phyloP scores from a whole-genome alignment of 164 flowering plant species.

The Tetrastigma voinierianum region DNA sequence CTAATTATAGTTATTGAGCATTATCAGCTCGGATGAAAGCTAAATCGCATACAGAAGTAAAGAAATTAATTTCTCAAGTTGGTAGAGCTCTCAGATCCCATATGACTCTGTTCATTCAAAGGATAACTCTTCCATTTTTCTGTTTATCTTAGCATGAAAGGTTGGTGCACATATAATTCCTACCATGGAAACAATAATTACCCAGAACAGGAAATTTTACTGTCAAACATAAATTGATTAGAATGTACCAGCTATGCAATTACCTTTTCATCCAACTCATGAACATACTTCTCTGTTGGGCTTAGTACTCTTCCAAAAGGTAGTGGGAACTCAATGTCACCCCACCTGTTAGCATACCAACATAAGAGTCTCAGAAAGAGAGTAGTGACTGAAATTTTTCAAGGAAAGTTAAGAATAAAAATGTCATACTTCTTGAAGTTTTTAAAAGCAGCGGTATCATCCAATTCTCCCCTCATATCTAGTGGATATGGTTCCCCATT shows the following conservation, averaged over 20 bases:
- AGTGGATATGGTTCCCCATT: conserved; percentile 83
- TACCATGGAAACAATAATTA: background rate
- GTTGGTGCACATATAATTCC: too few species aligned
- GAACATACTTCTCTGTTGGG: conserved; percentile 75
- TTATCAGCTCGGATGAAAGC: too few species aligned
- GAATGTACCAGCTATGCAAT: background rate
- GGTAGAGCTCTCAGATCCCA: too few species aligned
- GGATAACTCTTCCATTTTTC: too few species aligned
- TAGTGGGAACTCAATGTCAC: conserved; percentile 74
- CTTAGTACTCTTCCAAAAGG: conserved; percentile 93
- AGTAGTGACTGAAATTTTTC: background rate
- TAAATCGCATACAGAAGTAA: too few species aligned
- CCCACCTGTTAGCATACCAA: conserved; percentile 58
- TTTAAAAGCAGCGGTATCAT: conserved; percentile 92
- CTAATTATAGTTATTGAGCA: too few species aligned
- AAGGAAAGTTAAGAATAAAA: background rate
- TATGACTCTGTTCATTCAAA: too few species aligned
- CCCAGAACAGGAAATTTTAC: background rate
- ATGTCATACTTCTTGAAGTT: conserved; percentile 77
- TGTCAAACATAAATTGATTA: too few species aligned
- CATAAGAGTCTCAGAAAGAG: background rate
- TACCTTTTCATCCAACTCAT: conserved; percentile 85
- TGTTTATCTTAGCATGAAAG: too few species aligned
- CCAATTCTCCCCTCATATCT: conserved; percentile 94
- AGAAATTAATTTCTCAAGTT: too few species aligned